Base-by-base conservation (phyloP, 345 rosid genomes). In the Populus ilicifolia region DNA sequence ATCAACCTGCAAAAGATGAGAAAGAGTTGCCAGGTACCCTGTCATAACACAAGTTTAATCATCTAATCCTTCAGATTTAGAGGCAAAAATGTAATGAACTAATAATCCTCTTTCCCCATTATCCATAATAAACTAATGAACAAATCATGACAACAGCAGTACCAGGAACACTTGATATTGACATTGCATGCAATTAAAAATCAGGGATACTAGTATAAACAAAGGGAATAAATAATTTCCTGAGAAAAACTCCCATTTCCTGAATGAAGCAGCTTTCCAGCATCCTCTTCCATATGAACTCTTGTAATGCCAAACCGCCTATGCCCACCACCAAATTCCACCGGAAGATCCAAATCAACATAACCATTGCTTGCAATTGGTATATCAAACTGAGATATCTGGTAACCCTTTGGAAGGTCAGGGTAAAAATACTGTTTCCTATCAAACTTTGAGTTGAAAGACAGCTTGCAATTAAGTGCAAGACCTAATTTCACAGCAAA, bases 251-350 rank as follows among this genome's bases (percentile, higher is more conserved):
- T 89, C 71, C 91, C 98, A 79, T 84, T 80, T 65, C 85, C 94
- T 67, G 94, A 84, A 80, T 95, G 98, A 75, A 95, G 86, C 16
- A 93, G 83, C 88, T 95, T 93, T 69, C 98, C 98, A 10, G 98
- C 98, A 87, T 95, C 99, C 84, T 95, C 99, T 84, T 95, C 99
- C 96, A 95, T 93, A 83, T 93, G 97, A 90, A 95, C 93, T 80
- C 98, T 88, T 63, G 99, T 95, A 76, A 93, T 84, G 77, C 97
- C 97, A 77, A 95, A 95, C 77, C 89, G 89, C 89, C 87, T 89
- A 48, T 92, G 97, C 14, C 96, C 97, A 70, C 99, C 97, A 75
- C 99, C 97, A 86, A 87, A 90, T 77, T 96, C 99, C 75, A 93
- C 79, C 0, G 98, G 97, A 68, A 96, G 86, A 83, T 96, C 98